A percentile compares a stretch with the other conserved stretches of the same genome.
Evolutionary conservation across 2,329 filamentous ascomycete species (phyloP).

Genomic region (Dothideomycetes sp.): DNA sequence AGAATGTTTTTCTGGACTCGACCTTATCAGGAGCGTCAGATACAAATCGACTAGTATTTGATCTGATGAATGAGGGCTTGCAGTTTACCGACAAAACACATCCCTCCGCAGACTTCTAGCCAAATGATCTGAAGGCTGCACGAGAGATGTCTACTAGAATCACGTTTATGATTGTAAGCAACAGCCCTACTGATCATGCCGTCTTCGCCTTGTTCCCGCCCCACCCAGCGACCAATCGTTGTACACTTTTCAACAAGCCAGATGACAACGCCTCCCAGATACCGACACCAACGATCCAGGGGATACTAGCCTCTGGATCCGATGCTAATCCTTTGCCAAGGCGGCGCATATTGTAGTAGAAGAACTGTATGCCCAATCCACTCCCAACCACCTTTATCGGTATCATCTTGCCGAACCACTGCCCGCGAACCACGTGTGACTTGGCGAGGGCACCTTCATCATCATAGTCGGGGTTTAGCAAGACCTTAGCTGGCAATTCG

Average conservation of each 20-base stretch:
- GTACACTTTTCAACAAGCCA: neutral
- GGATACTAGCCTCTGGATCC: conserved; percentile 20
- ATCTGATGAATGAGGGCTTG: conserved; percentile 3
- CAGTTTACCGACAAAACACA: no score
- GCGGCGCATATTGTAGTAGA: conserved; percentile 24
- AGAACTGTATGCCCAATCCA: conserved; percentile 22
- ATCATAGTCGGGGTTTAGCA: conserved; percentile 9
- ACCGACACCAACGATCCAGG: conserved; percentile 13
- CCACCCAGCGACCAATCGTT: neutral
- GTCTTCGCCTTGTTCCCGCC: no score
- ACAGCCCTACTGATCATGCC: no score
- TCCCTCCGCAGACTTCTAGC: no score
- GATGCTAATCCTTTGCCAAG: conserved; percentile 18
- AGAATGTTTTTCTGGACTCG: neutral
- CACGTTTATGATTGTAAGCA: no score
- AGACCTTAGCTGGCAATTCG: conserved; percentile 26
- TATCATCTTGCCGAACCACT: conserved; percentile 22
- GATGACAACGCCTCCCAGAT: neutral
- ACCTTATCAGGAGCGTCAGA: neutral
- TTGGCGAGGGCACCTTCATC: conserved; percentile 11
- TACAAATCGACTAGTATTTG: neutral
- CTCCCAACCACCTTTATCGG: conserved; percentile 22
- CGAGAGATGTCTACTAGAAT: no score
- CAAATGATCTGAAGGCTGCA: no score
- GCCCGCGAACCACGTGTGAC: conserved; percentile 19